Base-by-base conservation (phyloP, 148 eudicot species). In the Rheum nobile region DNA sequence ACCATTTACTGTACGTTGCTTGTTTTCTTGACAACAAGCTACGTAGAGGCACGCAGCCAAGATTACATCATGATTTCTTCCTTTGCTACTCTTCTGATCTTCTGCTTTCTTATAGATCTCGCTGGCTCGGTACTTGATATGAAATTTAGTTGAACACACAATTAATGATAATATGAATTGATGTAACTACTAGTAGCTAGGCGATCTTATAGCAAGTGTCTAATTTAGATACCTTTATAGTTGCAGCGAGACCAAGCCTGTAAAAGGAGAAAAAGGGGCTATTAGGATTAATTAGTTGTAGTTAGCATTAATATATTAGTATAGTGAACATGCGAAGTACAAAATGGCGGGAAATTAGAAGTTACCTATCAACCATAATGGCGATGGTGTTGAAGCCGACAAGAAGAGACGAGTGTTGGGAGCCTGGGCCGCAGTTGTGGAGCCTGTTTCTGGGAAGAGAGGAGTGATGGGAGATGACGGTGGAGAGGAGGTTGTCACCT, bases 21-120 rank as follows among this genome's bases (percentile, higher is more conserved):
- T 82, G 82, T 81, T 81, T 67, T 87, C 90, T 71, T 87, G 90
- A 9, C 82, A 80, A 69, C 90, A 87, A 63, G 90, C 90, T 67
- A 87, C 78, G 70, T 82, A 87, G 57, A 87, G 82, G 72, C 90
- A 87, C 4, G 90, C 88, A 74, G 86, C 88, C 74, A 83, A 74
- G 10, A 84, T 65, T 9, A 88, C 88, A 75, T 83, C 86, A 55
- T 79, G 79, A 38, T 84, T 83, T 76, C 88, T 77, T 44, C 88
- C 86, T 68, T 83, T 77, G 16, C 74, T 78, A 32, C 82, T 67
- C 67, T 84, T 86, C 39, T 81, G 86, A 74, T 81, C 86, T 47
- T 84, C 83, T 1, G 26, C 74, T 76, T 84, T 81, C 77, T 84
- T 87, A 72, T 79, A 87, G 48, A 87, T 83, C 72, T 84, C 90